phyloP scores from a whole-genome alignment of 306 rosid species.

The Rosa persica region DNA sequence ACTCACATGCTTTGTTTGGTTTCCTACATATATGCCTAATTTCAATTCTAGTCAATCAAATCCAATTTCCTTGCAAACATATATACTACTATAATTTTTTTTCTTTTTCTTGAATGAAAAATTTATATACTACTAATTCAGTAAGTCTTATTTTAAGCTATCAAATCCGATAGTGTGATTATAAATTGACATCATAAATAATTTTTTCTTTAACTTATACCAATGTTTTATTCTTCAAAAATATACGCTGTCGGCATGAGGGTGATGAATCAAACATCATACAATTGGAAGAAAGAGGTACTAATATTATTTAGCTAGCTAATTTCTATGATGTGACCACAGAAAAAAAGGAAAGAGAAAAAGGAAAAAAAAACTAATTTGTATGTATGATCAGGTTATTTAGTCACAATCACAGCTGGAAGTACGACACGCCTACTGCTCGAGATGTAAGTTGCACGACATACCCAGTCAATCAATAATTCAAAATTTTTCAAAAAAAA shows the following conservation, averaged over 20 bases:
- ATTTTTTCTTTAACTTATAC: too few relatives aligned
- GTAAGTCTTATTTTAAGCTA: too few relatives aligned
- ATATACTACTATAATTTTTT: too few relatives aligned
- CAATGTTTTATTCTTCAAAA: too few relatives aligned
- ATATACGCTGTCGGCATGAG: too few relatives aligned
- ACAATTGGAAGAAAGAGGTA: neutral
- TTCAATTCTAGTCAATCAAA: neutral
- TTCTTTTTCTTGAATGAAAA: too few relatives aligned
- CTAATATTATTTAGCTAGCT: neutral
- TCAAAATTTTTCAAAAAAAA: neutral
- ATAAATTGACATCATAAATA: too few relatives aligned
- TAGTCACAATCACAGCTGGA: constrained; percentile 3
- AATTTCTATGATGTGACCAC: neutral
- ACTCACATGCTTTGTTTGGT: constrained; percentile 15
- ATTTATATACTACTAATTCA: too few relatives aligned
- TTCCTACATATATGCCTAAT: neutral
- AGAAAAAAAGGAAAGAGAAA: neutral
- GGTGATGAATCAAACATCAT: neutral
- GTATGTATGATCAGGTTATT: neutral
- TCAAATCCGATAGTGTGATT: too few relatives aligned
- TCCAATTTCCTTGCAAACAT: too few relatives aligned
- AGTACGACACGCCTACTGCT: constrained; percentile 6
- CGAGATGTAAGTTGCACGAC: constrained; percentile 15
- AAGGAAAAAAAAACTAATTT: neutral
- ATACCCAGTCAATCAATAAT: neutral